These are phyloP conservation scores for Aspergillus thermomutatus DNA, from an alignment of 2,329 filamentous ascomycete genomes.

Conservation along the genomic window DNA sequence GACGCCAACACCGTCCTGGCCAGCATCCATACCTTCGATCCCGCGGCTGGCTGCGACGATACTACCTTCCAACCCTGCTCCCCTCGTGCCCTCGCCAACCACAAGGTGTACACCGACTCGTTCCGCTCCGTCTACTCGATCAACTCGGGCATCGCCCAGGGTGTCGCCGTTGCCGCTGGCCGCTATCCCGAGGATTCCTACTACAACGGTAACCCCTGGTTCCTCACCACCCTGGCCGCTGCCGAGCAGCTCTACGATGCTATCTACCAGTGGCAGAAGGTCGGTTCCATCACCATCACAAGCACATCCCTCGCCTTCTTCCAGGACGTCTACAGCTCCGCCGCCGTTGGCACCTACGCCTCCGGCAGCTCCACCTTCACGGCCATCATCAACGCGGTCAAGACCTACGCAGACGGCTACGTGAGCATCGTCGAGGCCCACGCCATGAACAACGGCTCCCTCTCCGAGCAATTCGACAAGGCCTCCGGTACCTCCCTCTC, in stretches of 20 bases:
- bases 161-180: conserved; percentile 47
- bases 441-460: conserved; percentile 26
- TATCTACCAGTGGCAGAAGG: conserved; percentile 65
- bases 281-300: conserved; percentile 63
- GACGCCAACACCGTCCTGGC: conserved; percentile 66
- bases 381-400: conserved; percentile 57
- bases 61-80: conserved; percentile 76
- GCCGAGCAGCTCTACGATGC: conserved; percentile 79
- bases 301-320: conserved; percentile 68
- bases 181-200: conserved; percentile 71
- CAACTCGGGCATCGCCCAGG: conserved; percentile 29
- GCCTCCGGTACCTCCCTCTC: conserved; percentile 34
- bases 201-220: conserved; percentile 77
- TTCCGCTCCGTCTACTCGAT: conserved; percentile 69
- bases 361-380: conserved; percentile 55
- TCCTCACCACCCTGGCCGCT: conserved; percentile 70
- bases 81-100: conserved; percentile 65
- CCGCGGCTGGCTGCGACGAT: conserved; percentile 32
- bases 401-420: conserved; percentile 60
- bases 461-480: conserved; percentile 42
- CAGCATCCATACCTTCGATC: conserved; percentile 43
- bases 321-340: conserved; percentile 58
- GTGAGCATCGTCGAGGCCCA: conserved; percentile 42
- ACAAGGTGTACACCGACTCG: conserved; percentile 71
- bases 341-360: conserved; percentile 61